phyloP scores from a whole-genome alignment of 139 green algal species.

The Closterium sp. region DNA sequence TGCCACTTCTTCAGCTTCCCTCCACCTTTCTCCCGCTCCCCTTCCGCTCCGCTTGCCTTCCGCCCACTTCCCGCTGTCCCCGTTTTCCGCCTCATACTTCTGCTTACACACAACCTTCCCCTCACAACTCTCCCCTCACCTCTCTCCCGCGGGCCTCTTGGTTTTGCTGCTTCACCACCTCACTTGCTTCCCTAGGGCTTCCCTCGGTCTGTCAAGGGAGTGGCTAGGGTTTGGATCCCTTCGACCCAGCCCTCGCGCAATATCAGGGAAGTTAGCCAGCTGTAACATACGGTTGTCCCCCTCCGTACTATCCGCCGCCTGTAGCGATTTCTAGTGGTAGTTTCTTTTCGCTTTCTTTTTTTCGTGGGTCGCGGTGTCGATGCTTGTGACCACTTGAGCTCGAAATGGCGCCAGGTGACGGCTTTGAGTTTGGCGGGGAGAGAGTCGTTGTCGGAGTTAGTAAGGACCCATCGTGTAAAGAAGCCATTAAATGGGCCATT shows the following conservation, averaged over 20 bases:
- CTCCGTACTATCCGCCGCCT: background rate
- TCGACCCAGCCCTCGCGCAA: background rate
- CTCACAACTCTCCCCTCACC: background rate
- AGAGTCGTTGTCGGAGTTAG: conserved; percentile 27
- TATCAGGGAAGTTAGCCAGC: background rate
- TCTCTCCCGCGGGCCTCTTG: background rate
- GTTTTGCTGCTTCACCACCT: background rate
- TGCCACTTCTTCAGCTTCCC: too few species aligned
- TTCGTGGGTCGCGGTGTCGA: background rate
- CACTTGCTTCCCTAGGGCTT: background rate
- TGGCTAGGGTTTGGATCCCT: background rate
- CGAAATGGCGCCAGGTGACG: background rate
- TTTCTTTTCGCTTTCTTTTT: background rate
- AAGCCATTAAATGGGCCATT: conserved; percentile 26
- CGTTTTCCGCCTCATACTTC: too few species aligned
- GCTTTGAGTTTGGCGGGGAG: background rate
- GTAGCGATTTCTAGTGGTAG: background rate
- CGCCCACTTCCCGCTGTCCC: too few species aligned
- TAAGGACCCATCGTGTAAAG: conserved; percentile 14
- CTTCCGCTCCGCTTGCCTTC: too few species aligned
- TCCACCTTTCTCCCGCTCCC: too few species aligned
- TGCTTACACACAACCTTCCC: background rate
- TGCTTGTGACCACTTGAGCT: background rate
- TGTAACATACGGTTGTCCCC: background rate
- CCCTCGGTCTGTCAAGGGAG: background rate